Evolutionary conservation across 176 grass and related monocot genomes (phyloP).

Genomic region (Cymbopogon citratus): DNA sequence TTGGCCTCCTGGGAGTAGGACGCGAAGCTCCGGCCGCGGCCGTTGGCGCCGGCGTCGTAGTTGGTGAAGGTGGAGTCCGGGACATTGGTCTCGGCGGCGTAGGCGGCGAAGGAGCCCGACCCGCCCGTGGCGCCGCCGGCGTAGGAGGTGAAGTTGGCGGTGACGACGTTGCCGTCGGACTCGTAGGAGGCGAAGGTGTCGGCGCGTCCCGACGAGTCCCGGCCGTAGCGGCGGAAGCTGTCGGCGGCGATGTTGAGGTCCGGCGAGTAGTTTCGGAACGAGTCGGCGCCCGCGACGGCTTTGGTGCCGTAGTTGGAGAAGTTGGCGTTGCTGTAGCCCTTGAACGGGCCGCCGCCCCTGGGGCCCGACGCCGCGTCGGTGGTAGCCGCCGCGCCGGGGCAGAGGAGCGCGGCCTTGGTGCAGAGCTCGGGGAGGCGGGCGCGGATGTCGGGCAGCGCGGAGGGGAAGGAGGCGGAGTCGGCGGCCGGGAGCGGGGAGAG

Average conservation of each 20-base stretch:
- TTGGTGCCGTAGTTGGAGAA: conserved; percentile 69
- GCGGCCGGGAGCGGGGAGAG: conserved; percentile 63
- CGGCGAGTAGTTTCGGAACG: conserved; percentile 48
- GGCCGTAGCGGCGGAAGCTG: conserved; percentile 68
- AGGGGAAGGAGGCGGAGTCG: conserved; percentile 33
- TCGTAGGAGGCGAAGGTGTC: conserved; percentile 57
- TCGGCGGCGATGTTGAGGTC: conserved; percentile 58
- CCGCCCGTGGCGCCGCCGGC: conserved; percentile 52
- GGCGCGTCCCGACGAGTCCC: conserved; percentile 15
- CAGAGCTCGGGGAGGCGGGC: conserved; percentile 48
- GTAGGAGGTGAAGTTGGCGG: conserved; percentile 80
- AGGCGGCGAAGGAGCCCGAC: conserved; percentile 40
- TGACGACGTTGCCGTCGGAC: conserved; percentile 64
- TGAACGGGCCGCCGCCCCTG: conserved; percentile 20
- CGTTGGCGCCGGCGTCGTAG: conserved; percentile 57
- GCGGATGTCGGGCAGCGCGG: conserved; percentile 8
- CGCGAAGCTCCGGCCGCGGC: conserved; percentile 38
- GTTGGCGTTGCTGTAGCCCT: conserved; percentile 49
- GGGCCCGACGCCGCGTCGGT: not conserved
- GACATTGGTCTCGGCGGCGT: conserved; percentile 51
- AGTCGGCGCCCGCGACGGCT: conserved; percentile 21
- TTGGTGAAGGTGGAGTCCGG: conserved; percentile 61
- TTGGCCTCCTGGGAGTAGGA: conserved; percentile 57
- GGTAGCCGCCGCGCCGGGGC: conserved; percentile 4
- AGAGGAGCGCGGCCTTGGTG: conserved; percentile 56